phyloP scores from a whole-genome alignment of 192 early-diverging fungal genomes.

The Linnemannia zychae region DNA sequence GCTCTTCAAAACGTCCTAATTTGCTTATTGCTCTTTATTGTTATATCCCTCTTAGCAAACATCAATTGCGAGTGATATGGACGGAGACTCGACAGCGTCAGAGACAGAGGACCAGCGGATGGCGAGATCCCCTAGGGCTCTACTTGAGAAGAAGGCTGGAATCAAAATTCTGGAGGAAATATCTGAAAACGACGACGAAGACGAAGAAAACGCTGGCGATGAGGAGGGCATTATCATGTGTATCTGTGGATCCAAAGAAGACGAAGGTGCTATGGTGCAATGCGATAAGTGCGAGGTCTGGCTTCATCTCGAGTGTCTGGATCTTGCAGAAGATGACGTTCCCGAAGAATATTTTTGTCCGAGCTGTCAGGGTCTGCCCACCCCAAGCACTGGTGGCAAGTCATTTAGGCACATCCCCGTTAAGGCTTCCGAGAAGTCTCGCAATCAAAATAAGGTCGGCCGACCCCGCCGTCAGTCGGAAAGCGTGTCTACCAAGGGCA shows the following conservation, averaged over 20 bases:
- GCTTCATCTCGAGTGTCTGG: constrained; percentile 81
- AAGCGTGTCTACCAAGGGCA: neutral
- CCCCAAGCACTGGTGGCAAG: constrained; percentile 36
- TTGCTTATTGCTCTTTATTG: neutral
- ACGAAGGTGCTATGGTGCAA: constrained; percentile 76
- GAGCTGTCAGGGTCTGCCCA: constrained; percentile 56
- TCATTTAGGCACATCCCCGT: constrained; percentile 39
- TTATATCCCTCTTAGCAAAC: constrained; percentile 54
- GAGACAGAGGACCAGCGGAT: constrained; percentile 65
- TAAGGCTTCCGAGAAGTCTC: constrained; percentile 2
- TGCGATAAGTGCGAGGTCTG: constrained; percentile 79
- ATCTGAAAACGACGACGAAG: constrained; percentile 20
- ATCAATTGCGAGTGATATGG: constrained; percentile 49
- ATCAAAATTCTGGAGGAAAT: neutral
- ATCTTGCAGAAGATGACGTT: constrained; percentile 67
- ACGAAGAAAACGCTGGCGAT: constrained; percentile 55
- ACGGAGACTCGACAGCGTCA: constrained; percentile 52
- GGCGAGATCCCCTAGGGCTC: constrained; percentile 52
- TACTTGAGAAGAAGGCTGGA: constrained; percentile 13
- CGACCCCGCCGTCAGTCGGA: constrained; percentile 2
- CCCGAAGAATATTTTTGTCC: constrained; percentile 78
- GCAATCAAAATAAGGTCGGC: neutral
- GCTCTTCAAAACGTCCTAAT: neutral
- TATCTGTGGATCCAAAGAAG: constrained; percentile 63
- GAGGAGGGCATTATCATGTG: constrained; percentile 61